Evolutionary conservation across 345 rosid genomes (phyloP).

Genomic region (Rhizophora apiculata): DNA sequence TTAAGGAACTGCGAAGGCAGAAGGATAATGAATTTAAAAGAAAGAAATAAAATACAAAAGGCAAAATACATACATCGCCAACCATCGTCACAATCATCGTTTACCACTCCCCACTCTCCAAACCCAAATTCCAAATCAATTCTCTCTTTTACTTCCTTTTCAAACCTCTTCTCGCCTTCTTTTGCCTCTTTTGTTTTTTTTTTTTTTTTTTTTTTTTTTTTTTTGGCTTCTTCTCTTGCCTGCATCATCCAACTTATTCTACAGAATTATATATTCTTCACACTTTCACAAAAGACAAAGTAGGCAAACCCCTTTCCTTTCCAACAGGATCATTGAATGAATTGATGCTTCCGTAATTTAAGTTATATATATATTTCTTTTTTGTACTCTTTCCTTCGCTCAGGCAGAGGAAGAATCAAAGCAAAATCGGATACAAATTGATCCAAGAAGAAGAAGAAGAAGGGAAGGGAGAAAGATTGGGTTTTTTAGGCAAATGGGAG

Average conservation of each 20-base stretch:
- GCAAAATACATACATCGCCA: slow-evolving; percentile 7
- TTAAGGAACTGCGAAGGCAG: not conserved
- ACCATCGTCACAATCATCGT: slow-evolving; percentile 44
- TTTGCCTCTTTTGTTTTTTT: slow-evolving; percentile 29
- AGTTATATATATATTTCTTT: slow-evolving; percentile 10
- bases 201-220: no score
- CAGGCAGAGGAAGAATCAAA: not conserved
- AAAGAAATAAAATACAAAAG: slow-evolving; percentile 7
- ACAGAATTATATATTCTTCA: not conserved
- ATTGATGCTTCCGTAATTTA: slow-evolving; percentile 15
- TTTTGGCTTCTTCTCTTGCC: slow-evolving; percentile 27
- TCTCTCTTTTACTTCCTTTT: slow-evolving; percentile 28
- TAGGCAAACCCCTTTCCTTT: slow-evolving; percentile 18
- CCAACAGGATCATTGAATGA: slow-evolving; percentile 5
- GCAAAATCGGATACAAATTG: not conserved
- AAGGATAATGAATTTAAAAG: not conserved
- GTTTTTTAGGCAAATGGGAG: slow-evolving; percentile 25
- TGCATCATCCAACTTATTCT: slow-evolving; percentile 18
- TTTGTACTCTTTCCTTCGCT: slow-evolving; percentile 4
- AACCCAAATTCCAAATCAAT: slow-evolving; percentile 29
- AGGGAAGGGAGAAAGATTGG: not conserved
- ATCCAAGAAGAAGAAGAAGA: slow-evolving; percentile 13
- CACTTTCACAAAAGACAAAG: slow-evolving; percentile 3
- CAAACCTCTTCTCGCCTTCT: slow-evolving; percentile 21
- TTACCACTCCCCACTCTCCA: slow-evolving; percentile 24